phyloP scores from a whole-genome alignment of 345 rosid genomes.

The Eucalyptus urophylla region DNA sequence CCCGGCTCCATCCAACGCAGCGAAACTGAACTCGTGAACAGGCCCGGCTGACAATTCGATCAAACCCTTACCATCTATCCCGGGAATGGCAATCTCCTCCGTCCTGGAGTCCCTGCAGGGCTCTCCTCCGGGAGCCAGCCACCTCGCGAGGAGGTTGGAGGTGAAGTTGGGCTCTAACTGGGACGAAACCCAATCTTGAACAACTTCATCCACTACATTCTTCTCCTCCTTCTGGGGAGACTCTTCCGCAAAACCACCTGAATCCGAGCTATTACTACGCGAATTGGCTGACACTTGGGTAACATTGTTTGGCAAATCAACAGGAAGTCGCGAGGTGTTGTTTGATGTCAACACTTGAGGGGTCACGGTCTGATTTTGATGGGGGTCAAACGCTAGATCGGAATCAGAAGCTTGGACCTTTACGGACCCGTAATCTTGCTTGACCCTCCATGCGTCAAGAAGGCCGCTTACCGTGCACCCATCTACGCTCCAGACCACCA shows the following conservation, averaged over 20 bases:
- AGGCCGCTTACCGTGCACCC: slow-evolving; percentile 40
- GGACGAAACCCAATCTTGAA: slow-evolving; percentile 33
- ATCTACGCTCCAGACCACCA: slow-evolving; percentile 68
- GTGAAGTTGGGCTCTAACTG: slow-evolving; percentile 40
- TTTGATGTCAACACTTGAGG: neutral
- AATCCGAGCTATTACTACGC: neutral
- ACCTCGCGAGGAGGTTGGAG: slow-evolving; percentile 30
- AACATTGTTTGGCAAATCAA: neutral
- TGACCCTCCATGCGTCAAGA: slow-evolving; percentile 46
- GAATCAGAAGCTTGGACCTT: neutral
- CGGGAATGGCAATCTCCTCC: slow-evolving; percentile 42
- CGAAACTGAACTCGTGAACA: slow-evolving; percentile 50
- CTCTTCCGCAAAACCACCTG: neutral
- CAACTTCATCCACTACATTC: neutral
- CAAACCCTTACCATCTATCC: slow-evolving; percentile 34
- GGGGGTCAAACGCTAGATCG: neutral
- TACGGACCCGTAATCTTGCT: slow-evolving; percentile 2
- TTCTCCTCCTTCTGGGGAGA: neutral
- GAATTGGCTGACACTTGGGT: neutral
- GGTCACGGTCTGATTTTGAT: neutral
- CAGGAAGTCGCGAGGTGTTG: neutral
- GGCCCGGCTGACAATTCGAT: slow-evolving; percentile 53
- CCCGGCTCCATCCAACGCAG: slow-evolving; percentile 46
- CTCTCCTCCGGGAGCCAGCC: slow-evolving; percentile 62
- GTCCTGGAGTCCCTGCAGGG: slow-evolving; percentile 52